These are phyloP conservation scores for Chaetoceros tenuissimus DNA, from an alignment of 108 stramenopile species.

Conservation along the genomic window DNA sequence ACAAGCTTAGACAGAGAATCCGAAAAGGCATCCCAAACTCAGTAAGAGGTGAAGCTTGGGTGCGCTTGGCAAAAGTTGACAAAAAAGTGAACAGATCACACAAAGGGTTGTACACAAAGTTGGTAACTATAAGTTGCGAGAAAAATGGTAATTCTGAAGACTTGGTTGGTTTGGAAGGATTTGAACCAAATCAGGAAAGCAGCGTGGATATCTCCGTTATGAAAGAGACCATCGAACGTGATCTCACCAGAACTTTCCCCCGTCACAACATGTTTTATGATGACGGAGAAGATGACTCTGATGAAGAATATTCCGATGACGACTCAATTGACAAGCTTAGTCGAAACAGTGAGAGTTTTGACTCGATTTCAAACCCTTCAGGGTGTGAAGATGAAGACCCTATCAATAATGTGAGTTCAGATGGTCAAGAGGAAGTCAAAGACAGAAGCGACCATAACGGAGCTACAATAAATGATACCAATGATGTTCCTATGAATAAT, in stretches of 20 bases:
- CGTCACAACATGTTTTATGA: slow-evolving; percentile 73
- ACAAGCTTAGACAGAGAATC: slow-evolving; percentile 14
- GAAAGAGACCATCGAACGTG: slow-evolving; percentile 78
- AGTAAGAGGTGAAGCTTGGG: slow-evolving; percentile 33
- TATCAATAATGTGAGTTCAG: slow-evolving; percentile 1
- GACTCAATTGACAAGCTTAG: not conserved
- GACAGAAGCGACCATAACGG: not conserved
- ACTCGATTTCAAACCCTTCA: slow-evolving; percentile 2
- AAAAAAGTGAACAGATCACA: slow-evolving; percentile 13
- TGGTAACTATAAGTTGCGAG: slow-evolving; percentile 28
- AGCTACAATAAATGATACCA: not conserved
- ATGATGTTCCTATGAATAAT: not conserved
- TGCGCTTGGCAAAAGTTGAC: slow-evolving; percentile 16
- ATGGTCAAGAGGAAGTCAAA: slow-evolving; percentile 8
- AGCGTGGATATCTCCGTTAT: not conserved
- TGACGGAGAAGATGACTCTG: slow-evolving; percentile 14
- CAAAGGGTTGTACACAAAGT: slow-evolving; percentile 25
- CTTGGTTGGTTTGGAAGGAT: slow-evolving; percentile 7
- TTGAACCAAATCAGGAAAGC: not conserved
- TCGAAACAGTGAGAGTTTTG: slow-evolving; percentile 3
- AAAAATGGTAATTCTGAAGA: slow-evolving; percentile 7
- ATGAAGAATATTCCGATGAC: slow-evolving; percentile 4
- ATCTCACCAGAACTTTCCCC: slow-evolving; percentile 87
- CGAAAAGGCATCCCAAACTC: slow-evolving; percentile 56
- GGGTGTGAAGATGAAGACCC: slow-evolving; percentile 6